These are phyloP conservation scores for Colletotrichum tamarilloi DNA, from an alignment of 2,329 filamentous ascomycete genomes.

Conservation along the genomic window DNA sequence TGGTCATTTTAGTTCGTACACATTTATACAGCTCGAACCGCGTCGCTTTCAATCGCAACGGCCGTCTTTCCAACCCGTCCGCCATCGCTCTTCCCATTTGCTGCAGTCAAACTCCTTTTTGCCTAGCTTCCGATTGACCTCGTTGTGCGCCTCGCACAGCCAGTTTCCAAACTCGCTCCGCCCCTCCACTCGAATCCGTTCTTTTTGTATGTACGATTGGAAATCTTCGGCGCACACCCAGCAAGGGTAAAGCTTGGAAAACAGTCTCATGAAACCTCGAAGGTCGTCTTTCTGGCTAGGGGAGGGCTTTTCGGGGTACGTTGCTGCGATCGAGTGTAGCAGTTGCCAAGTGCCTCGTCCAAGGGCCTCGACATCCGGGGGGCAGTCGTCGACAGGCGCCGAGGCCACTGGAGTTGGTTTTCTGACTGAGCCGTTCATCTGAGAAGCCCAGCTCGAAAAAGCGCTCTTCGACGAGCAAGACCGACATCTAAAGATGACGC, in stretches of 20 bases:
- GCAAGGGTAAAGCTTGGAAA: conserved; percentile 92
- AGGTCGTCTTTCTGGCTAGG: conserved; percentile 79
- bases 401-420: conserved; percentile 45
- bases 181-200: conserved; percentile 70
- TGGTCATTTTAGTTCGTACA: background rate
- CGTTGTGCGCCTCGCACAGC: conserved; percentile 89
- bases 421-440: conserved; percentile 57
- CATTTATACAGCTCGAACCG: background rate
- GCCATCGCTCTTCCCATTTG: conserved; percentile 94
- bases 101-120: conserved; percentile 92
- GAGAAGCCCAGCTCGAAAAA: conserved; percentile 70
- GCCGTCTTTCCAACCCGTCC: conserved; percentile 84
- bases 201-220: conserved; percentile 79
- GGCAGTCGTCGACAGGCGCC: conserved; percentile 73
- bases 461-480: conserved; percentile 68
- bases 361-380: conserved; percentile 87
- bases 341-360: conserved; percentile 94
- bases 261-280: conserved; percentile 79
- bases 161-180: conserved; percentile 80
- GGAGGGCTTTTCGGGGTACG: conserved; percentile 80
- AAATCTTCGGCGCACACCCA: conserved; percentile 97
- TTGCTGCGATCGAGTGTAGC: conserved; percentile 89
- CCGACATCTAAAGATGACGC: conserved; percentile 67
- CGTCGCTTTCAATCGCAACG: conserved; percentile 63
- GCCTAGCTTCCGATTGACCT: conserved; percentile 88